phyloP scores from a whole-genome alignment of 164 flowering plant species.

The Cinnamomum chago region DNA sequence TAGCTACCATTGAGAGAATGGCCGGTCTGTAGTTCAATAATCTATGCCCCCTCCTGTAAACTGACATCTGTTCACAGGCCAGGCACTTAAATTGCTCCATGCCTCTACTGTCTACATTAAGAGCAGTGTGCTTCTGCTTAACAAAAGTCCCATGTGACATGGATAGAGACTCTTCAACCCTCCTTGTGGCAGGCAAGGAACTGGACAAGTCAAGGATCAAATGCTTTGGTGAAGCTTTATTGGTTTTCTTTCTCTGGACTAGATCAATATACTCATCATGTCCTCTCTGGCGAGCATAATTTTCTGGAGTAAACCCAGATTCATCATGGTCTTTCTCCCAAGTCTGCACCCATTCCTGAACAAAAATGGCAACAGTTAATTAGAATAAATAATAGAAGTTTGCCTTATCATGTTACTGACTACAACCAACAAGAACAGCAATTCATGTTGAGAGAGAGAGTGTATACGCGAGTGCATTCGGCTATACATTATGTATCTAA shows the following conservation, averaged over 20 bases:
- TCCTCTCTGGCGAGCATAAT: conserved; percentile 61
- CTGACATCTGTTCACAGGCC: neutral
- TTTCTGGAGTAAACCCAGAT: conserved; percentile 64
- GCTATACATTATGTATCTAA: neutral
- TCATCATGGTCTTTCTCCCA: conserved; percentile 58
- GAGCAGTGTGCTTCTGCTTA: neutral
- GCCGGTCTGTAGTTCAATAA: conserved; percentile 54
- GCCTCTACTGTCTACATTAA: neutral
- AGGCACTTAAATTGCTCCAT: neutral
- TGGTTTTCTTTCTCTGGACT: conserved; percentile 50
- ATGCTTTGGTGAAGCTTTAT: conserved; percentile 31
- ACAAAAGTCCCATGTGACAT: neutral
- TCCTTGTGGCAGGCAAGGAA: conserved; percentile 15
- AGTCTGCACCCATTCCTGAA: conserved; percentile 66
- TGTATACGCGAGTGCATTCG: neutral
- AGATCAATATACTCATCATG: conserved; percentile 51
- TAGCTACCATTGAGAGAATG: conserved; percentile 33
- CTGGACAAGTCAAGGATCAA: conserved; percentile 52
- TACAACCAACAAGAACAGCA: neutral
- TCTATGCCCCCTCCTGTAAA: neutral
- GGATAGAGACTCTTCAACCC: neutral
- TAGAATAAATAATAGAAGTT: too few relatives aligned
- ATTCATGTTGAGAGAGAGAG: neutral
- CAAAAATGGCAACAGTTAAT: neutral
- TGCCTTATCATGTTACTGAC: neutral